These are phyloP conservation scores for Leccinellum rugosiceps DNA, from an alignment of 768 basidiomycete species.

Conservation along the genomic window DNA sequence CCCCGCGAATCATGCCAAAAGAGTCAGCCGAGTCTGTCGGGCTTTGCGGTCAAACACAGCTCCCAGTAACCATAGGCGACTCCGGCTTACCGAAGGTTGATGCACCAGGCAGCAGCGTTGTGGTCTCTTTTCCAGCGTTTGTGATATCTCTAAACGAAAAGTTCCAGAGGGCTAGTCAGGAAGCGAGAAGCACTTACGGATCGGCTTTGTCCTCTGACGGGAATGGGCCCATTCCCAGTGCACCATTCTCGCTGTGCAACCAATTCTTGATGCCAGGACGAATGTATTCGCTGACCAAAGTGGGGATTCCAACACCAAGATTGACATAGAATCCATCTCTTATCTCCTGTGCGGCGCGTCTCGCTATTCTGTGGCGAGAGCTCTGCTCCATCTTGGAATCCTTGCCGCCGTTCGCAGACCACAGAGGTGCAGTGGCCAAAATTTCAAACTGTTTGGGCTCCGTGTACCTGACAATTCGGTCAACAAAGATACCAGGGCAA, in stretches of 20 bases:
- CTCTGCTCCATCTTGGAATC: slow-evolving; percentile 50
- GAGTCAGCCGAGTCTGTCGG: slow-evolving; percentile 74
- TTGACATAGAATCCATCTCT: slow-evolving; percentile 85
- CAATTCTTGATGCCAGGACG: slow-evolving; percentile 70
- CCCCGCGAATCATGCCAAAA: slow-evolving; percentile 96
- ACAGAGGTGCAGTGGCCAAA: slow-evolving; percentile 54
- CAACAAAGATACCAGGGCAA: slow-evolving; percentile 77
- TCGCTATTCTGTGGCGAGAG: slow-evolving; percentile 71
- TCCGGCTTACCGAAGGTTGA: slow-evolving; percentile 76
- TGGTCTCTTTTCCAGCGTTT: slow-evolving; percentile 93
- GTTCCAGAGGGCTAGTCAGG: slow-evolving; percentile 32
- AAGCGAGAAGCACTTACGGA: slow-evolving; percentile 50
- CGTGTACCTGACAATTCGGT: slow-evolving; percentile 77
- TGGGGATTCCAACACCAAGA: slow-evolving; percentile 89
- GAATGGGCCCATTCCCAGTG: slow-evolving; percentile 83
- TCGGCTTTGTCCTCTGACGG: slow-evolving; percentile 74
- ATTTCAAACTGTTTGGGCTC: slow-evolving; percentile 75
- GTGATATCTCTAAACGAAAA: slow-evolving; percentile 76
- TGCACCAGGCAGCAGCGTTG: slow-evolving; percentile 89
- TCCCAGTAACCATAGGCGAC: slow-evolving; percentile 24
- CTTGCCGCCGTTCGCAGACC: slow-evolving; percentile 36
- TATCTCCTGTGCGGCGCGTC: slow-evolving; percentile 83
- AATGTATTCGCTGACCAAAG: slow-evolving; percentile 78
- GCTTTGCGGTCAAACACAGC: slow-evolving; percentile 21
- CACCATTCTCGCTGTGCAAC: slow-evolving; percentile 87